Evolutionary conservation across 208 protist species (phyloP).

Genomic region (Acanthamoeba lenticulata): DNA sequence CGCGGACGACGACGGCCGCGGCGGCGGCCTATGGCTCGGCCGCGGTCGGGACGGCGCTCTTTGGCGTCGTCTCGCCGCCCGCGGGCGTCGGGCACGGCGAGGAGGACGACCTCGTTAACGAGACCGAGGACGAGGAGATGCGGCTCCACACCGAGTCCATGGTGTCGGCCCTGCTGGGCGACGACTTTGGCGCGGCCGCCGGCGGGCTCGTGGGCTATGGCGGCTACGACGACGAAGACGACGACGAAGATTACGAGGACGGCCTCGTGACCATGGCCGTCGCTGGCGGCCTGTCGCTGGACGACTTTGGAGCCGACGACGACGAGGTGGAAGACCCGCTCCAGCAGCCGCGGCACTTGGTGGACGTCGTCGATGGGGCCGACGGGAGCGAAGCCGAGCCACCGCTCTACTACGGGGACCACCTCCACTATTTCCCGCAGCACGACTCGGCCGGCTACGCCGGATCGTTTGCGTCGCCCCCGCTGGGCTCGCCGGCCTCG

Average conservation of each 20-base stretch:
- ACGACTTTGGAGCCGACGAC: too few species aligned
- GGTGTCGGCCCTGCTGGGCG: neutral
- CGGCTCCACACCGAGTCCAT: slow-evolving; percentile 9
- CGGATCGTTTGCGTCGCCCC: neutral
- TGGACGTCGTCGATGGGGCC: too few species aligned
- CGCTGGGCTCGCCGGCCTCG: neutral
- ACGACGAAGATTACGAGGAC: neutral
- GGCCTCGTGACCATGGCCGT: neutral
- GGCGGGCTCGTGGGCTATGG: neutral
- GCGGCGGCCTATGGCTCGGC: neutral
- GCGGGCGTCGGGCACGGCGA: neutral
- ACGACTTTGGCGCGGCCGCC: neutral
- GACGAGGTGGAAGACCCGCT: too few species aligned
- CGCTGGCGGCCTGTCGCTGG: too few species aligned
- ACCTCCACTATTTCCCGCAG: too few species aligned
- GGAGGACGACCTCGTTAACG: neutral
- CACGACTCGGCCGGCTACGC: neutral
- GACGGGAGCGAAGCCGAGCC: too few species aligned
- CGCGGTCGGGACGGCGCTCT: neutral
- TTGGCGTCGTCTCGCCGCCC: neutral
- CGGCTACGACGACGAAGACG: neutral
- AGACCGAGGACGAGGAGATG: slow-evolving; percentile 21
- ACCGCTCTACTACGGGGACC: neutral
- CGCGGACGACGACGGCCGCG: neutral
- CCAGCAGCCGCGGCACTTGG: too few species aligned